A percentile compares a stretch with the other conserved stretches of the same genome.
Evolutionary conservation across 768 basidiomycete species (phyloP).

Genomic region (Exsudoporus frostii): DNA sequence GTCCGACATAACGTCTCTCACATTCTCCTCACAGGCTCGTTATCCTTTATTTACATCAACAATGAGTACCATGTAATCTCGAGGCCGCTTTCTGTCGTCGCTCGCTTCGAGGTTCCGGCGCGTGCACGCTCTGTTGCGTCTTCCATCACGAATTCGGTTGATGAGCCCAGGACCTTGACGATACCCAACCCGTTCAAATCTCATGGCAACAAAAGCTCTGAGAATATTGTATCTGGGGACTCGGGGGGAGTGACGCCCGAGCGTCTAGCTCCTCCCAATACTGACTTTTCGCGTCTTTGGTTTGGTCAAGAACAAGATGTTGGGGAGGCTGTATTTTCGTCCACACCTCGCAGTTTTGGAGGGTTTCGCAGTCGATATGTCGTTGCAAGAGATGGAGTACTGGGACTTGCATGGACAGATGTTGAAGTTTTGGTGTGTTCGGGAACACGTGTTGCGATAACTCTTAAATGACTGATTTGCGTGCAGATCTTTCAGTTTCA

Average conservation of each 20-base stretch:
- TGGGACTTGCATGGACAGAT: conserved; percentile 49
- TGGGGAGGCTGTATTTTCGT: conserved; percentile 15
- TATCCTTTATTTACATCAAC: conserved; percentile 37
- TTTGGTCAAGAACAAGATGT: conserved; percentile 25
- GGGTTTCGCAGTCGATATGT: conserved; percentile 22
- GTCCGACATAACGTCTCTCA: conserved; percentile 1
- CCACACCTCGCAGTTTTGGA: conserved; percentile 5
- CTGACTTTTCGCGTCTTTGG: conserved; percentile 20
- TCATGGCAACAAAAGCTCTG: conserved; percentile 47
- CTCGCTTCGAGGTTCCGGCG: conserved; percentile 14
- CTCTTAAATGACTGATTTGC: neutral
- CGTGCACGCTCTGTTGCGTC: conserved; percentile 15
- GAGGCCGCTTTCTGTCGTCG: conserved; percentile 38
- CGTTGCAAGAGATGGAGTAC: conserved; percentile 27
- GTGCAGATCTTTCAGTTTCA: conserved; percentile 23
- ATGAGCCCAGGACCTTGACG: conserved; percentile 34
- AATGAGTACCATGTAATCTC: conserved; percentile 44
- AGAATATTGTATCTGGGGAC: conserved; percentile 34
- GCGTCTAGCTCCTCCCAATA: conserved; percentile 29
- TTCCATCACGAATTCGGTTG: conserved; percentile 20
- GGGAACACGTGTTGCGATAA: neutral
- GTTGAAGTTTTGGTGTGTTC: conserved; percentile 28
- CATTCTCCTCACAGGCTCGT: conserved; percentile 19
- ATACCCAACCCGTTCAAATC: conserved; percentile 67
- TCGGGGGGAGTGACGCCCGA: conserved; percentile 23